Evolutionary conservation across 371 early-diverging fungal genomes (phyloP), one percentile per base, ranked within the genome.

Genomic region (Apophysomyces trapeziformis): DNA sequence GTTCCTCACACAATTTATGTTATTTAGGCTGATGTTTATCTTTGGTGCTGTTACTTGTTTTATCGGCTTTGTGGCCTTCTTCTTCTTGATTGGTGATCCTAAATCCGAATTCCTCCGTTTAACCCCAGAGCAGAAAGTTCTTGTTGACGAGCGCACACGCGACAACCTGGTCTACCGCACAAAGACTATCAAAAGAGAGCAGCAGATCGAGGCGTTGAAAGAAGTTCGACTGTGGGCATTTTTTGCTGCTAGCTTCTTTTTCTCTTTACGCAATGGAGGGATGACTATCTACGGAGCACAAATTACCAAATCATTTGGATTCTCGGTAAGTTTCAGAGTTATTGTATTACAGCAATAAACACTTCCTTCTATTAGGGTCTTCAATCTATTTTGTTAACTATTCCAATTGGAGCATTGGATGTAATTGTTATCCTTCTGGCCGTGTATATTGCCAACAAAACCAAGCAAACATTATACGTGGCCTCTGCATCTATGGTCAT

Each of bases 41-140:
- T 58, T 58, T 36, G 65, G 65, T 21, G 36, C 35, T 11, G 5
- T 65, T 16, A 65, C 65, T 1, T 41, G 59, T 18, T n/a, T 65
- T 14, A n/a, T 46, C 37, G 69, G 69, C 0, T 1, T 61, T 7
- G 11, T 47, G 12, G 58, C 65, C 6, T 61, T 69, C 14, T 38
- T 61, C 0, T 64, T 69, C 9, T 39, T 69, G 12, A 64, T 64
- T 21, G 69, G 65, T 21, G 46, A 46, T 26, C 43, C 61, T 4
- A 36, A 57, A 14, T 69, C 69, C n/a, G 18, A 56, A 21, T 63
- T 58, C 50, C 50, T 69, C n/a, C 61, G 59, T 38, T 16, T 66
- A 13, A 44, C 60, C 5, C 11, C 65, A 12, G 46, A 63, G 5
- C 60, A 70, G 35, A 38, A 59, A 18, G 38, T 32, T 16, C 47